Evolutionary conservation across 257 asterid genomes (phyloP), one percentile per base, ranked within the genome.

Genomic region (Fraxinus excelsior): DNA sequence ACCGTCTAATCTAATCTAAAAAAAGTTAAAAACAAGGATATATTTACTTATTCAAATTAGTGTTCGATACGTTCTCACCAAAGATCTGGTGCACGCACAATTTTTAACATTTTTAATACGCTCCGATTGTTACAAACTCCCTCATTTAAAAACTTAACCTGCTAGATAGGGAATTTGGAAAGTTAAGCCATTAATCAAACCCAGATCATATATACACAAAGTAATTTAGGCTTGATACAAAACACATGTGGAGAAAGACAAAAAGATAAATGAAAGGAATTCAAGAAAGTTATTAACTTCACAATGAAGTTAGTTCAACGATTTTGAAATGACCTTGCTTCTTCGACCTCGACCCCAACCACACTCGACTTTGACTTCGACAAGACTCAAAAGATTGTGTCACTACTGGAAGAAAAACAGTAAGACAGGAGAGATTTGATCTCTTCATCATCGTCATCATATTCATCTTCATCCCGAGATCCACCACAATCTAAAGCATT

Each of bases 361-460:
- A 21, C 1, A 21, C 29, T 58, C 64, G 64, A 53, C 3, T 19
- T 58, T 23, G 26, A 58, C 28, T 19, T 46, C 7, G 7, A 58
- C n/a, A 40, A 7, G 42, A 18, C 31, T 58, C 7, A 72, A 65
- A 71, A 42, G 14, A 80, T 31, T 7, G 44, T 38, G 70, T 35
- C 62, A 12, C 73, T n/a, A n/a, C 78, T 75, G 2, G 77, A 42
- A 12, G 85, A 79, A 72, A 90, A 80, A 40, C 82, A 80, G 74
- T 78, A 87, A 53, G 87, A 80, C 2, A 86, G 58, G 8, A 89
- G 81, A 16, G 76, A 82, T 62, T 85, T 82, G 2, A 89, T 71
- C 76, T 84, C 86, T 42, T 83, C 89, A 18, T 86, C 88, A 0
- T 77, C 83, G 0, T 70, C 76, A 2, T 32, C 79, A 1, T 35